Conservation (phyloP, 139 green algal species). For the Chlorella sp. region DNA sequence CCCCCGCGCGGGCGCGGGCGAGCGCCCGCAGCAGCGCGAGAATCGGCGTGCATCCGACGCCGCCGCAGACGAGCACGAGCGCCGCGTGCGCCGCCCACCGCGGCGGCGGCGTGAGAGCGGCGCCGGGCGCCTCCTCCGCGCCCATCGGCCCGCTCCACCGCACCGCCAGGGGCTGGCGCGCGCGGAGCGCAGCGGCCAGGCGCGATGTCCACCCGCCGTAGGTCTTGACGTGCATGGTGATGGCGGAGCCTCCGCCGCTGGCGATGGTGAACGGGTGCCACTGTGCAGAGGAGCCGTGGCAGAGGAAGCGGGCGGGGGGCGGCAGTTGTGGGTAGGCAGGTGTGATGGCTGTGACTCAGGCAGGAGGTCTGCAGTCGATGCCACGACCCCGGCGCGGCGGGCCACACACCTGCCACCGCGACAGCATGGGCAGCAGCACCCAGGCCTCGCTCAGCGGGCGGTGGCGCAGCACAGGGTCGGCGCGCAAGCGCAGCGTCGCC, state of each 20-base stretch:
- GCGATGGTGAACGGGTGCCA: slow-evolving; percentile 13
- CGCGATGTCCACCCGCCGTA: neutral
- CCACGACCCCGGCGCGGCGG: too few relatives aligned
- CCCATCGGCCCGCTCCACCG: neutral
- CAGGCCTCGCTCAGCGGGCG: neutral
- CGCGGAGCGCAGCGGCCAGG: neutral
- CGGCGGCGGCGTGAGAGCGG: neutral
- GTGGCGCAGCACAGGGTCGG: neutral
- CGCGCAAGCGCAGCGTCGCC: neutral
- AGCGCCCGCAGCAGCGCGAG: slow-evolving; percentile 2
- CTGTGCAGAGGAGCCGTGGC: too few relatives aligned
- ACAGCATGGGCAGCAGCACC: neutral
- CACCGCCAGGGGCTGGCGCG: neutral
- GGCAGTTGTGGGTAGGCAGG: too few relatives aligned
- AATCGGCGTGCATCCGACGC: neutral
- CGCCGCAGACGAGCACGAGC: neutral
- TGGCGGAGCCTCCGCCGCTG: neutral
- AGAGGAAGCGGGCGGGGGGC: too few relatives aligned
- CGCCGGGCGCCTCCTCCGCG: neutral
- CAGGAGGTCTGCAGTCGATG: too few relatives aligned
- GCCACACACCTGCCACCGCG: slow-evolving; percentile 9
- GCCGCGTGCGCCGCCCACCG: neutral
- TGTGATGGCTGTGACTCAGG: too few relatives aligned
- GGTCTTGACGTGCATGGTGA: slow-evolving; percentile 5
- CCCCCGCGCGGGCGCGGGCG: too few relatives aligned